phyloP scores from a whole-genome alignment of 352 stramenopile genomes.

The Phytophthora agathidicida region DNA sequence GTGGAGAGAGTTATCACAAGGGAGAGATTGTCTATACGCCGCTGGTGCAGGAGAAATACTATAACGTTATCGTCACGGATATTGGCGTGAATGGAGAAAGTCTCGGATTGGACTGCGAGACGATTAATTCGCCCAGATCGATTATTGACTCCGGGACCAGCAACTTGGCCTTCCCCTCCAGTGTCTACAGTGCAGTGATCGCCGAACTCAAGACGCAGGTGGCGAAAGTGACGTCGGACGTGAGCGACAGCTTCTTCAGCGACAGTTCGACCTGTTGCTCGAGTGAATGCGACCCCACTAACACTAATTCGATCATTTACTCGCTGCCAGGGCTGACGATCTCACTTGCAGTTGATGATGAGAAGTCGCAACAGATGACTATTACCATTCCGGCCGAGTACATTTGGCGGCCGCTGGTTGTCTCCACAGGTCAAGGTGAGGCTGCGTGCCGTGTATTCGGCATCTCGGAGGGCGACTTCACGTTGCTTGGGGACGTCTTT shows the following conservation, averaged over 20 bases:
- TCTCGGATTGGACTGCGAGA: constrained; percentile 58
- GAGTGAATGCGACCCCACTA: constrained; percentile 67
- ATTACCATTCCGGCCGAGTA: constrained; percentile 80
- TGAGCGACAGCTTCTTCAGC: constrained; percentile 70
- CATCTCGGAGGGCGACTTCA: constrained; percentile 80
- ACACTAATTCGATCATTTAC: constrained; percentile 63
- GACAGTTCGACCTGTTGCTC: constrained; percentile 76
- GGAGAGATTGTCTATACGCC: constrained; percentile 75
- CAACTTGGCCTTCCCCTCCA: constrained; percentile 80
- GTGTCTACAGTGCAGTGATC: constrained; percentile 67
- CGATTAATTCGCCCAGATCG: constrained; percentile 70
- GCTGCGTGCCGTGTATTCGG: constrained; percentile 75
- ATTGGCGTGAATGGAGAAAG: constrained; percentile 56
- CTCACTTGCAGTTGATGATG: constrained; percentile 57
- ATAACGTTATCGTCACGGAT: constrained; percentile 79
- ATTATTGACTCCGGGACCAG: constrained; percentile 85
- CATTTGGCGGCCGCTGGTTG: constrained; percentile 81
- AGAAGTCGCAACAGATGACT: constrained; percentile 67
- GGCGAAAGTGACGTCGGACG: constrained; percentile 39
- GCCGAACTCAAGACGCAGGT: constrained; percentile 61
- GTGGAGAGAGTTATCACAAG: constrained; percentile 60
- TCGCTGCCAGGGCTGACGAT: constrained; percentile 66
- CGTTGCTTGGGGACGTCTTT: constrained; percentile 82
- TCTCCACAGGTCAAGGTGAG: constrained; percentile 47
- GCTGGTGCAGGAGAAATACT: constrained; percentile 79